Evolutionary conservation across 345 rosid genomes (phyloP).

Genomic region (Abelmoschus esculentus): DNA sequence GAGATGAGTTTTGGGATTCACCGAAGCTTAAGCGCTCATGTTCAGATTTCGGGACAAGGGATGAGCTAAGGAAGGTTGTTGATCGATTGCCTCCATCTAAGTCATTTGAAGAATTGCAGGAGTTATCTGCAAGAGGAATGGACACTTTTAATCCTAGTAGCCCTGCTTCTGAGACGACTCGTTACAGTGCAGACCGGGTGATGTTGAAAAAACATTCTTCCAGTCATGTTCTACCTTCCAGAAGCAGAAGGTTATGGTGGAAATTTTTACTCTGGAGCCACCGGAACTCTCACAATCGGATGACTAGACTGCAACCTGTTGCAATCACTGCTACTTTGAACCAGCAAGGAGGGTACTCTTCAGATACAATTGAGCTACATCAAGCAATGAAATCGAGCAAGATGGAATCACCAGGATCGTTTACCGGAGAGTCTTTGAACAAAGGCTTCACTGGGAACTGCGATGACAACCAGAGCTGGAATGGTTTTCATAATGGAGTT

Average conservation of each 20-base stretch:
- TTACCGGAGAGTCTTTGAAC: conserved; percentile 35
- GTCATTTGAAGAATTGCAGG: conserved; percentile 34
- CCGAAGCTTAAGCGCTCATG: conserved; percentile 80
- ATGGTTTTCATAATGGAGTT: conserved; percentile 26
- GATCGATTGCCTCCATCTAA: conserved; percentile 30
- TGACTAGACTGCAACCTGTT: conserved; percentile 29
- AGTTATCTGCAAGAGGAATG: conserved; percentile 14
- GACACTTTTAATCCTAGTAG: conserved; percentile 22
- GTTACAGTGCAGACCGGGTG: conserved; percentile 72
- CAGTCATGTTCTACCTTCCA: conserved; percentile 82
- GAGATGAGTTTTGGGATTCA: conserved; percentile 48
- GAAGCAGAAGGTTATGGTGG: conserved; percentile 80
- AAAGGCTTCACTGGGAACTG: conserved; percentile 3
- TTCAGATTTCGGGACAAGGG: conserved; percentile 55
- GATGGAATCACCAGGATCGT: conserved; percentile 39
- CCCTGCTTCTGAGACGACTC: conserved; percentile 47
- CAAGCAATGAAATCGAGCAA: conserved; percentile 25
- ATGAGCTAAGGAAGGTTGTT: conserved; percentile 28
- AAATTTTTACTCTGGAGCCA: conserved; percentile 93
- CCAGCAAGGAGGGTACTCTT: conserved; percentile 74
- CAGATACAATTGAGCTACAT: conserved; percentile 65
- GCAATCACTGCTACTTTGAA: conserved; percentile 23
- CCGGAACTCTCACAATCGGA: conserved; percentile 51
- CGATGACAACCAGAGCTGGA: conserved; percentile 27
- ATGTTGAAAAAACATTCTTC: conserved; percentile 91